Percentiles rank a stretch among this genome's conserved stretches.
phyloP scores from a whole-genome alignment of 139 green algal genomes.

The Edaphochlamys debaryana region DNA sequence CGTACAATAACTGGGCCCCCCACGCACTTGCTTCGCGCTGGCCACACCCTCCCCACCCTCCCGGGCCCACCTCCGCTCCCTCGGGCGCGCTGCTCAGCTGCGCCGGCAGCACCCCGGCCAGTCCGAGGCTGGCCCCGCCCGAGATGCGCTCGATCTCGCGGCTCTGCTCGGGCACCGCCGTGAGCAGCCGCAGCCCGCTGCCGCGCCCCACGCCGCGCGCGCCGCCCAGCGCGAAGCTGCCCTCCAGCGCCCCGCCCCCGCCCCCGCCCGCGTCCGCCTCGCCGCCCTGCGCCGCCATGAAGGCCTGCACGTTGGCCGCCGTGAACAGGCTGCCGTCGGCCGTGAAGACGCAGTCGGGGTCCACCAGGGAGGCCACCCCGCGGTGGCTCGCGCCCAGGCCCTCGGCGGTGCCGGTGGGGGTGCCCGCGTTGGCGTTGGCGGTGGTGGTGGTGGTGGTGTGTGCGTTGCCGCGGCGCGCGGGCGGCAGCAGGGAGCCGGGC shows the following conservation, averaged over 20 bases:
- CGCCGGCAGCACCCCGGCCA: too few species aligned
- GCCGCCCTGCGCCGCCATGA: not conserved
- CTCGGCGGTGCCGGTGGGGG: not conserved
- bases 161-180: conserved; percentile 18
- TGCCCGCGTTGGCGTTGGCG: not conserved
- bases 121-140: too few species aligned
- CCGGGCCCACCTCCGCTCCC: too few species aligned
- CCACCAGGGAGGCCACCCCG: not conserved
- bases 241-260: not conserved
- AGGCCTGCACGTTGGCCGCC: not conserved
- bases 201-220: not conserved
- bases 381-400: not conserved
- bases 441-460: not conserved
- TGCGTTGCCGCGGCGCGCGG: not conserved
- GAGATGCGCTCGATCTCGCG: conserved; percentile 5
- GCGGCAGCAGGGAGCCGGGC: not conserved
- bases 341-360: conserved; percentile 1
- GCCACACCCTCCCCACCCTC: too few species aligned
- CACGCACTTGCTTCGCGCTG: too few species aligned
- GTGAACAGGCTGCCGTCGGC: not conserved
- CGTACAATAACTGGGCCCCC: too few species aligned
- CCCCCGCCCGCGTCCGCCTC: not conserved
- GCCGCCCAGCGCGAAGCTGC: too few species aligned
- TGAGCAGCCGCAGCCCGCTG: not conserved
- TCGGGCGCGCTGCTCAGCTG: too few species aligned